phyloP scores from a whole-genome alignment of 768 basidiomycete genomes.

The Mycena indigotica region DNA sequence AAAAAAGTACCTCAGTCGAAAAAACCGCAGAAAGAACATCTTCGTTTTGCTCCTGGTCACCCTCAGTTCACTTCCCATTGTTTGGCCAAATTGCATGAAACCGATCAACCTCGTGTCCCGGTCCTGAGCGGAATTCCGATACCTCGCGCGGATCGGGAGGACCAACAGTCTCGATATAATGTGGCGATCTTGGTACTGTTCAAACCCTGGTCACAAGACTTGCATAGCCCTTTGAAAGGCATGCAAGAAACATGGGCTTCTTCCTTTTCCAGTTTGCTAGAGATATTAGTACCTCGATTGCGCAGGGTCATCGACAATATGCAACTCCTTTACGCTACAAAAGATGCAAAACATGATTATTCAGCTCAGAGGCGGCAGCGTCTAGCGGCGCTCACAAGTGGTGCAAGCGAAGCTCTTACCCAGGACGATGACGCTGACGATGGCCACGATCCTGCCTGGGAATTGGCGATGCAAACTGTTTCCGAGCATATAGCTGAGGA shows the following conservation, averaged over 20 bases:
- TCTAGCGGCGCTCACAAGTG: background rate
- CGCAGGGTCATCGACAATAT: background rate
- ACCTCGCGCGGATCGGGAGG: background rate
- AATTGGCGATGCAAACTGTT: conserved; percentile 10
- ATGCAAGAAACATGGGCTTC: background rate
- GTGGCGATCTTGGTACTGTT: conserved; percentile 6
- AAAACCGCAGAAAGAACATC: background rate
- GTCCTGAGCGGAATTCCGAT: background rate
- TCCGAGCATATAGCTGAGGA: background rate
- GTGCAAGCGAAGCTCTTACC: background rate
- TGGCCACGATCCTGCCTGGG: conserved; percentile 8
- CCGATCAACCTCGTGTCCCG: background rate
- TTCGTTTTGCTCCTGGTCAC: background rate
- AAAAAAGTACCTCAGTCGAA: conserved; percentile 3
- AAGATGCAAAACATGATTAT: conserved; percentile 12
- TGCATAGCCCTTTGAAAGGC: conserved; percentile 1
- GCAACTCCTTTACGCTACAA: conserved; percentile 9
- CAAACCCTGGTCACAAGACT: background rate
- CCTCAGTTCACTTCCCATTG: background rate
- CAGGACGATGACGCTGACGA: background rate
- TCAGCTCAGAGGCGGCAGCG: conserved; percentile 1
- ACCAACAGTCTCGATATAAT: background rate
- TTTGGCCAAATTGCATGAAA: background rate
- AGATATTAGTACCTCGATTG: background rate
- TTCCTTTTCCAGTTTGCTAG: background rate